Conservation (phyloP, 257 asterid species). For the Rhazya stricta region DNA sequence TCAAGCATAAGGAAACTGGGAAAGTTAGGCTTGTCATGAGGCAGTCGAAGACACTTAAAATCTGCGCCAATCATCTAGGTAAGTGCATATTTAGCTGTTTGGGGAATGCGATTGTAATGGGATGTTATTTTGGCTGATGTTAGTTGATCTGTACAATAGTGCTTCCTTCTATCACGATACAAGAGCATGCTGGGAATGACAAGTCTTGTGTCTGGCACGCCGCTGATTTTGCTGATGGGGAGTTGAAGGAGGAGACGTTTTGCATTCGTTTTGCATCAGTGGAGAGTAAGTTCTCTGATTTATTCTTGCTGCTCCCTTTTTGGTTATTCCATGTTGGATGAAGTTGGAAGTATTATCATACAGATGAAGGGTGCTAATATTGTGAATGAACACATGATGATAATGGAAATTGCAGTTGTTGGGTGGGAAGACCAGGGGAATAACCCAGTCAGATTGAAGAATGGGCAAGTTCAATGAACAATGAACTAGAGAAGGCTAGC, state of each 20-base stretch:
- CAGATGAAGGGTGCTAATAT: neutral
- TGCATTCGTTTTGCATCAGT: constrained; percentile 67
- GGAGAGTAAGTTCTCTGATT: constrained; percentile 53
- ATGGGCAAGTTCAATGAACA: neutral
- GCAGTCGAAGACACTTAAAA: constrained; percentile 86
- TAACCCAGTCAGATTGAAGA: neutral
- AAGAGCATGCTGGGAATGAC: constrained; percentile 82
- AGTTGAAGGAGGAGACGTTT: constrained; percentile 74
- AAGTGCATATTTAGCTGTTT: constrained; percentile 9
- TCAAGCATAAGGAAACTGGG: constrained; percentile 64
- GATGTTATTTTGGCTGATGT: neutral
- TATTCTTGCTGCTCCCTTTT: too few species aligned
- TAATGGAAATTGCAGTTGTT: neutral
- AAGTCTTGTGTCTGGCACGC: constrained; percentile 93
- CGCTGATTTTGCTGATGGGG: constrained; percentile 81
- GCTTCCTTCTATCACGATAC: constrained; percentile 52
- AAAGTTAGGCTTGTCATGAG: constrained; percentile 89
- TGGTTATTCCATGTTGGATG: neutral
- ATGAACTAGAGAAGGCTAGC: neutral
- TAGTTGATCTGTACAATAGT: constrained; percentile 30
- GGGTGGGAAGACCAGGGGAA: neutral
- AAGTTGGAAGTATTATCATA: neutral
- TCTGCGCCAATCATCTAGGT: constrained; percentile 91
- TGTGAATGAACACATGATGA: neutral
- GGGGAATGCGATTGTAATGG: neutral